Conservation (phyloP, 768 basidiomycete genomes). For the Tephrocybe sp. region DNA sequence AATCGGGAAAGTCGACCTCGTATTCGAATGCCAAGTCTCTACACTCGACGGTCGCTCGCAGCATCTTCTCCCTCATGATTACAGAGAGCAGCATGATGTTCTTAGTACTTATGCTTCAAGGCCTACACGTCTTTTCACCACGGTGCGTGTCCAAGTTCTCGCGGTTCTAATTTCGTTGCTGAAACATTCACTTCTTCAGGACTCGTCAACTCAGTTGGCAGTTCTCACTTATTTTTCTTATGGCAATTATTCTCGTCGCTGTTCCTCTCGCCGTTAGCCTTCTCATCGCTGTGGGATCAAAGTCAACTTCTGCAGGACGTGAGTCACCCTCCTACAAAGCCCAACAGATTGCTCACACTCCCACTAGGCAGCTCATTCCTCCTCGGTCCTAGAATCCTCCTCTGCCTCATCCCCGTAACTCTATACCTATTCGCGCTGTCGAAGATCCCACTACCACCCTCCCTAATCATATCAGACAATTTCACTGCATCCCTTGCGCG, state of each 20-base stretch:
- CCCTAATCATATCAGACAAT: conserved; percentile 38
- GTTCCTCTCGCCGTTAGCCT: conserved; percentile 67
- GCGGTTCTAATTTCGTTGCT: background rate
- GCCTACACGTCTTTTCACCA: conserved; percentile 49
- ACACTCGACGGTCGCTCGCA: conserved; percentile 58
- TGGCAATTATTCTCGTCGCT: conserved; percentile 61
- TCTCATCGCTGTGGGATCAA: conserved; percentile 46
- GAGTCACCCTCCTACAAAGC: conserved; percentile 2
- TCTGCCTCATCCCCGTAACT: conserved; percentile 51
- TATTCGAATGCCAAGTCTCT: conserved; percentile 21
- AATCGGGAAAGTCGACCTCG: conserved; percentile 17
- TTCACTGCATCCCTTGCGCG: conserved; percentile 56
- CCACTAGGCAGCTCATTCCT: conserved; percentile 15
- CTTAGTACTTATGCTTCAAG: conserved; percentile 72
- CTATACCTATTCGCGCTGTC: conserved; percentile 63
- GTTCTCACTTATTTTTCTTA: conserved; percentile 60
- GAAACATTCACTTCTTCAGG: conserved; percentile 32
- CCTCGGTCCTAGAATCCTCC: conserved; percentile 32
- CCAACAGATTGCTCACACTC: background rate
- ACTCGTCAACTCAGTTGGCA: conserved; percentile 68
- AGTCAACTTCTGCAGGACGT: conserved; percentile 23
- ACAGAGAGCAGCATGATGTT: conserved; percentile 77
- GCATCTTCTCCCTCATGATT: conserved; percentile 68
- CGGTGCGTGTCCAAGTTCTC: conserved; percentile 39
- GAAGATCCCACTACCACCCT: conserved; percentile 64